Evolutionary conservation across 2,329 filamentous ascomycete species (phyloP).

Genomic region (Hypoxylon sp.): DNA sequence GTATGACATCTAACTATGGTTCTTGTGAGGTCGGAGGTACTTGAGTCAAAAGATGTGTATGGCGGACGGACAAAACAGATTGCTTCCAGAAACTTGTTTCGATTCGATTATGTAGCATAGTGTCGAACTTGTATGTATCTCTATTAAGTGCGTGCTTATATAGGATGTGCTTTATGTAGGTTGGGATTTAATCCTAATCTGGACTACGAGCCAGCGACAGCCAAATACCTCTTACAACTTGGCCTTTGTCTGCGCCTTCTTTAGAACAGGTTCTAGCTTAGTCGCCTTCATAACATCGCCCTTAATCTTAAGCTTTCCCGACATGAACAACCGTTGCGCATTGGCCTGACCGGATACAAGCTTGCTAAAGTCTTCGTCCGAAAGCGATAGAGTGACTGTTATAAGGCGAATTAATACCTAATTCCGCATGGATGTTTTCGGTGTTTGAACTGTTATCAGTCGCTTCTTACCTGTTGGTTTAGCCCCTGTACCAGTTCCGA

Average conservation of each 20-base stretch:
- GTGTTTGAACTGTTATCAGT: neutral
- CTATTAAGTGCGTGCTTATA: slow-evolving; percentile 10
- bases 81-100: neutral
- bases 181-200: slow-evolving; percentile 2
- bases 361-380: slow-evolving; percentile 88
- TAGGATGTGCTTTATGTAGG: slow-evolving; percentile 1
- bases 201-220: slow-evolving; percentile 11
- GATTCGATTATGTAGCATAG: neutral
- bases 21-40: neutral
- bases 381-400: slow-evolving; percentile 86
- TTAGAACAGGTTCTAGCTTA: slow-evolving; percentile 93
- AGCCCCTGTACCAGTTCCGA: slow-evolving; percentile 81
- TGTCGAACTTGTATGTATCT: neutral
- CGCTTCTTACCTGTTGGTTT: slow-evolving; percentile 85
- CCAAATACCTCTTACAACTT: slow-evolving; percentile 76
- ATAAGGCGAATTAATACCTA: slow-evolving; percentile 17
- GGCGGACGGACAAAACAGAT: neutral
- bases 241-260: slow-evolving; percentile 86
- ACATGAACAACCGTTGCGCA: slow-evolving; percentile 96
- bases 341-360: slow-evolving; percentile 91
- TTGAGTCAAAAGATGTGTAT: no score
- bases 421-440: neutral
- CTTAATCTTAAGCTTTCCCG: slow-evolving; percentile 98
- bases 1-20: neutral
- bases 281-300: slow-evolving; percentile 99